Base-by-base conservation (phyloP, 257 asterid genomes). In the Ilex aquifolium region DNA sequence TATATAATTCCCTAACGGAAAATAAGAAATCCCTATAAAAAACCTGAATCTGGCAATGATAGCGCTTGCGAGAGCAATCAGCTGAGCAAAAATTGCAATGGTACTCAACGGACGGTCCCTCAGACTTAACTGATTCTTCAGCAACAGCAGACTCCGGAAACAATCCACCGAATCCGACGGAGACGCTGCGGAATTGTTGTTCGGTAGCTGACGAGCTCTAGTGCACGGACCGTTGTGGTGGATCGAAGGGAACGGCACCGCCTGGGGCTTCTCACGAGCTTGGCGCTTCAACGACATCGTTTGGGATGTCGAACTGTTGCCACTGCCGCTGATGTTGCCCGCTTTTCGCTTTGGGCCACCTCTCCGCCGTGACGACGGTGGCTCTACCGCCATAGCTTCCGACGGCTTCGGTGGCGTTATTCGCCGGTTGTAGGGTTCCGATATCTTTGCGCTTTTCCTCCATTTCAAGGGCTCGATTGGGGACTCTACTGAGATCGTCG, bases 21-120 rank as follows among this genome's bases (percentile, higher is more conserved):
- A 15, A 17, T 8, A n/a, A 4, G 15, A 14, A 21, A 17, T 7
- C 15, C 1, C 57, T 3, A 17, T 21, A 53, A 67, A 27, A 72
- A 69, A 93, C 97, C 99, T 93, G 97, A 77, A 84, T 90, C 85
- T 90, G 99, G 74, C 99, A 93, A 79, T 93, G 99, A 74, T 93
- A 93, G 66, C 99, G 95, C 82, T 85, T 93, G 66, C 97, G 76
- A 56, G 99, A 93, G 69, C 99, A 93, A 82, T 93, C 99, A 63
- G 90, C 95, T 13, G 99, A 84, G 72, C 99, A 93, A 51, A 96
- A 93, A 76, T 93, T 87, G 71, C 99, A 93, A 64, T 92, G 99
- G 71, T 92, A 92, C 80, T 84, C 96, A 5, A 89, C 97, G 63
- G 83, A 63, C 60, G 90, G 95, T 30, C 79, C 99, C 77, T 93